These are phyloP conservation scores for Amphicarpaea edgeworthii DNA, from an alignment of 306 rosid genomes.

Conservation along the genomic window DNA sequence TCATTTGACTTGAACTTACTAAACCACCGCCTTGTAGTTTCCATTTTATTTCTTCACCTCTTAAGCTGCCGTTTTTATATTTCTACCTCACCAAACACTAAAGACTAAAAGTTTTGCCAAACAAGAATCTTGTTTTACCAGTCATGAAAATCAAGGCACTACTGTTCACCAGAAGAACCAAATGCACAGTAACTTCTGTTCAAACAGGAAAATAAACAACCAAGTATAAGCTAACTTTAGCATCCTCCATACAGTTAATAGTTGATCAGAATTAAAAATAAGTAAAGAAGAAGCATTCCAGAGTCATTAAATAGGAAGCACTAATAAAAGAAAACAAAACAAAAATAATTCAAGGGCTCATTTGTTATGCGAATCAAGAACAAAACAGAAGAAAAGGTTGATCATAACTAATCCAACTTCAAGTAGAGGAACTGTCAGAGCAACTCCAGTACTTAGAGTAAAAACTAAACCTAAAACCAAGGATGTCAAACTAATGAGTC, in stretches of 20 bases:
- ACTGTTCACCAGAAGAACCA: constrained; percentile 34
- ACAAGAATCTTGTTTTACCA: constrained; percentile 43
- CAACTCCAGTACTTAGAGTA: constrained; percentile 13
- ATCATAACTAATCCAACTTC: constrained; percentile 30
- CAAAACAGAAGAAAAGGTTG: not conserved
- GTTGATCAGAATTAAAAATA: constrained; percentile 23
- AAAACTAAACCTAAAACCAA: not conserved
- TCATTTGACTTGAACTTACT: constrained; percentile 72
- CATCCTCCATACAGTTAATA: constrained; percentile 16
- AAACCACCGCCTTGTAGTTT: constrained; percentile 69
- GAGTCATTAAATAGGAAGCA: constrained; percentile 21
- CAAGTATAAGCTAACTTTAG: constrained; percentile 29
- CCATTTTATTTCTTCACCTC: constrained; percentile 57
- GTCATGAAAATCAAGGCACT: constrained; percentile 32
- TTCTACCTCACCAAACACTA: constrained; percentile 47
- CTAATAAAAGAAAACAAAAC: constrained; percentile 19
- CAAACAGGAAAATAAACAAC: constrained; percentile 39
- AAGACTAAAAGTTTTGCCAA: constrained; percentile 33
- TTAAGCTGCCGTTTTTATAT: constrained; percentile 22
- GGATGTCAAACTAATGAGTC: not conserved
- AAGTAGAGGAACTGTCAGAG: not conserved
- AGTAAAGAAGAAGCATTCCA: constrained; percentile 16
- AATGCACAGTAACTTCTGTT: constrained; percentile 47
- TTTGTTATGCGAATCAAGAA: constrained; percentile 26
- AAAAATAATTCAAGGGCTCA: constrained; percentile 15